Conservation (phyloP, 2,329 filamentous ascomycete genomes). For the Cyphellophora attinorum region DNA sequence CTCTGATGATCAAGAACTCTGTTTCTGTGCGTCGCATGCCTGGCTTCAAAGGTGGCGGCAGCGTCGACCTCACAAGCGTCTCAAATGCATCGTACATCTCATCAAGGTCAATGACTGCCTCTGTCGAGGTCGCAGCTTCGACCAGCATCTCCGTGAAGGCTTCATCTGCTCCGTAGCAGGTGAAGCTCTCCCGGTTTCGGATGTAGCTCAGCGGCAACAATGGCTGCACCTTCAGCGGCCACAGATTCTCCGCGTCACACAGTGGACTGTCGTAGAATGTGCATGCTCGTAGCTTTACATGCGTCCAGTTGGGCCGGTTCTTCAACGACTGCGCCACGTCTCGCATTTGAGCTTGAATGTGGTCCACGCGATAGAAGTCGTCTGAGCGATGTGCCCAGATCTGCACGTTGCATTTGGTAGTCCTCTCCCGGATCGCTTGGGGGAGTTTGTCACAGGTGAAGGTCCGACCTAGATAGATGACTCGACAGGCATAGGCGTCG, state of each 20-base stretch:
- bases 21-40: background rate
- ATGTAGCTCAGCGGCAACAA: background rate
- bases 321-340: too few species aligned
- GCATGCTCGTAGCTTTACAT: too few species aligned
- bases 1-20: background rate
- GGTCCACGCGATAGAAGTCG: background rate
- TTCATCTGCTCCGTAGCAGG: background rate
- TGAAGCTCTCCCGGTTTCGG: background rate
- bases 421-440: background rate
- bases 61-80: background rate
- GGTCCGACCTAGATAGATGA: background rate
- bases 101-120: background rate
- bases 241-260: too few species aligned
- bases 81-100: background rate
- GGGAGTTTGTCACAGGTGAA: background rate
- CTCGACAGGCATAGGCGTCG: background rate
- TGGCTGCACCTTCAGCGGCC: background rate
- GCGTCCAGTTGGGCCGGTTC: too few species aligned
- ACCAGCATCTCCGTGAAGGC: background rate
- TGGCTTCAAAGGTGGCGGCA: background rate
- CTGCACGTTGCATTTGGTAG: background rate
- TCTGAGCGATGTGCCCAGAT: background rate
- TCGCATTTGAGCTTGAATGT: too few species aligned
- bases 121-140: background rate
- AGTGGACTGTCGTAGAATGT: too few species aligned